These are phyloP conservation scores for Polygonum aviculare DNA, from an alignment of 148 eudicot genomes.

Conservation along the genomic window DNA sequence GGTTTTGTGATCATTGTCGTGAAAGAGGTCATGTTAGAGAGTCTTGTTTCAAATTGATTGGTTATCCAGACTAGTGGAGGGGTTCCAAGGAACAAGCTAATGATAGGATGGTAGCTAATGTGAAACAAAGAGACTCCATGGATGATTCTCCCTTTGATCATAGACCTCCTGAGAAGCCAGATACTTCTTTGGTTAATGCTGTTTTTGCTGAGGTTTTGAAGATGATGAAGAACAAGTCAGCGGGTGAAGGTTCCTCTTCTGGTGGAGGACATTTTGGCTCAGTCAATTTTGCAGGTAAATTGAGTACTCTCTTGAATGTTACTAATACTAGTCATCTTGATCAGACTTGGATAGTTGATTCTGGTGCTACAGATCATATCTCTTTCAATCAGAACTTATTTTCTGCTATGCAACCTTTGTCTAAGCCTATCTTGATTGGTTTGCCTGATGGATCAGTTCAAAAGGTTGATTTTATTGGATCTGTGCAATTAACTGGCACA, in stretches of 20 bases:
- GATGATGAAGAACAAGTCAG: background rate
- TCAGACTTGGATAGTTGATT: background rate
- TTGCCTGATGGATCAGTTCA: background rate
- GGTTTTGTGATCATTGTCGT: too few relatives aligned
- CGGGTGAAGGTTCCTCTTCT: background rate
- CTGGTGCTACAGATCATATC: background rate
- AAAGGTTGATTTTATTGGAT: background rate
- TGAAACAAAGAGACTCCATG: too few relatives aligned
- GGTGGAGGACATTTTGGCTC: background rate
- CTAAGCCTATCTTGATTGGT: background rate
- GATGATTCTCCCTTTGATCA: background rate
- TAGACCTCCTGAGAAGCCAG: background rate
- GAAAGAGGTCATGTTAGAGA: too few relatives aligned
- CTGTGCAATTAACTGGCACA: background rate
- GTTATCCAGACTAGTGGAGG: too few relatives aligned
- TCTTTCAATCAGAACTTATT: background rate
- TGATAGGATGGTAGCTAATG: too few relatives aligned
- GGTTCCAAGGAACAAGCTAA: too few relatives aligned
- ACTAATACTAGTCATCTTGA: background rate
- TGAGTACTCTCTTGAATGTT: background rate
- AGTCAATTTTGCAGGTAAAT: background rate
- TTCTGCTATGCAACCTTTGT: background rate
- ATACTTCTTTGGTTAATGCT: background rate
- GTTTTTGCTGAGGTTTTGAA: too few relatives aligned
- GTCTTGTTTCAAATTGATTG: too few relatives aligned